Base-by-base conservation (phyloP, 306 rosid species). In the Amphicarpaea edgeworthii region DNA sequence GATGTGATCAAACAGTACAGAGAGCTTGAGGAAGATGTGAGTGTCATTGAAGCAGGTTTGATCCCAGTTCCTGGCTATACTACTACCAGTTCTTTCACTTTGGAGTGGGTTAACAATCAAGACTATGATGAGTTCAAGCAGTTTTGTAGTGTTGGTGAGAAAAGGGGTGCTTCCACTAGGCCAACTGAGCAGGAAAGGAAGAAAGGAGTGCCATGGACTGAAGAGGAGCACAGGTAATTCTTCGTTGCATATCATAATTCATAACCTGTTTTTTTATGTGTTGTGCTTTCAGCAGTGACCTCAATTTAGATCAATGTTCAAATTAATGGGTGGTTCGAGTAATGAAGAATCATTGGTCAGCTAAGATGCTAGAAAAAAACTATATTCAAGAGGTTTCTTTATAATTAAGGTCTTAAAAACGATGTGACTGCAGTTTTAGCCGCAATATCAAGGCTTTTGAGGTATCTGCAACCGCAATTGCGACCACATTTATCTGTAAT, bases 1-100 rank as follows among this genome's bases (percentile, higher is more conserved):
- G 98, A 93, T 85, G 98, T 93, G 74, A 83, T 87, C 37, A 88
- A 88, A 64, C 98, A 93, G 83, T 93, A 91, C 84, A 86, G 73
- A 73, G 91, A 91, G 65, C 81, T 93, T 76, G 97, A 88, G 77
- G 98, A 91, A 66, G 98, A 93, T 81, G 91, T 93, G 1, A 68
- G 86, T 78, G 97, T 89, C 64, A 93, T 93, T 34, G 98, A 93
- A 81, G 97, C 98, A 0, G 98, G 98, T 19, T 61, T 91, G 71
- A 73, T 88, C 68, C 98, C 97, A 12, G 83, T 85, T 76, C 90
- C 92, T 65, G 93, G 89, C 12, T 89, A 91, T 71, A 55, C 73
- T 6, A 55, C 73, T 6, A 43, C 78, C 37, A 50, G 87, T 67
- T 82, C 96, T 61, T 91, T 91, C 86, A 88, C 97, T 41, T 82